A percentile compares a stretch with the other conserved stretches of the same genome.
Evolutionary conservation across 73 alveolate species (phyloP).

Genomic region (Stentor coeruleus): DNA sequence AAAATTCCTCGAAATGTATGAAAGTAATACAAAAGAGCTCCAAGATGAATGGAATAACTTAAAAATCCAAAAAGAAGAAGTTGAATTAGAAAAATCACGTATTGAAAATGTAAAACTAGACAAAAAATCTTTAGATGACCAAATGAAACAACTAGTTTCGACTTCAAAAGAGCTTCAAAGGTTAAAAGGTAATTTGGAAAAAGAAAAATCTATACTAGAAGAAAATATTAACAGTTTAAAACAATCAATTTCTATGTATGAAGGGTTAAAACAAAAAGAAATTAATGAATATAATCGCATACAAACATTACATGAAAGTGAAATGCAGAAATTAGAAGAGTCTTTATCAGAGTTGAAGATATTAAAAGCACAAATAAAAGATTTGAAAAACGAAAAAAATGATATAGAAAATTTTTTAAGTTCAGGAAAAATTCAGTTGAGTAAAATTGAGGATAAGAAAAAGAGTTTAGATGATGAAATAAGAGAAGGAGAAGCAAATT

Average conservation of each 20-base stretch:
- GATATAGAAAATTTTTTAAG: neutral
- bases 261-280: neutral
- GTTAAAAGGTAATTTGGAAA: conserved; percentile 11
- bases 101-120: neutral
- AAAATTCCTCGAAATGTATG: conserved; percentile 19
- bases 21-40: conserved; percentile 22
- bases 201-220: neutral
- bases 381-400: neutral
- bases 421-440: neutral
- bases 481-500: neutral
- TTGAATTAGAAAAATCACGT: neutral
- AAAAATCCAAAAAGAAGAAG: neutral
- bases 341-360: neutral
- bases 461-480: neutral
- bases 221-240: neutral
- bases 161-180: conserved; percentile 3
- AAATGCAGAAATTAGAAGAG: neutral
- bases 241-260: conserved; percentile 4
- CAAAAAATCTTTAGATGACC: neutral
- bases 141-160: neutral
- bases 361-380: neutral
- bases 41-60: conserved; percentile 11
- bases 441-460: neutral
- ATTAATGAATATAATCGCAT: neutral
- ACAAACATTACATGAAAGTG: neutral